Evolutionary conservation across 257 asterid genomes (phyloP), one percentile per base, ranked within the genome.

Genomic region (Sherardia arvensis): DNA sequence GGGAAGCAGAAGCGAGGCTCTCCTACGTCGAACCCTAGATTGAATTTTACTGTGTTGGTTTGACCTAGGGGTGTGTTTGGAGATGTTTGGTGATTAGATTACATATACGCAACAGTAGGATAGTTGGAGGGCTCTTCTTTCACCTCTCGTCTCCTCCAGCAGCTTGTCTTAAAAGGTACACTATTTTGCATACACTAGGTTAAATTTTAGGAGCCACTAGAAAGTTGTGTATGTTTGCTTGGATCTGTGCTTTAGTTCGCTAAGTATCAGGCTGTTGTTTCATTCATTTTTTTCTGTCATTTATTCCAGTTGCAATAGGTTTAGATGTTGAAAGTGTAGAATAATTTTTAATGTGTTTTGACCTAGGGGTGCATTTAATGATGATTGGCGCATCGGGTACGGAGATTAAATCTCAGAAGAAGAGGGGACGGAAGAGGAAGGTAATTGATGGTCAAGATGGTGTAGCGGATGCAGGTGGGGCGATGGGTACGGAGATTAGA

Each of bases 401-500:
- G 43, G 80, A 53, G 61, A 65, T 53, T 61, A 81, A 57, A 60
- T 53, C 78, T 32, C 61, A 71, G 80, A 78, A 71, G 69, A 68
- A 68, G 60, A 69, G 81, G 66, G 97, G 97, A 30, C 77, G 94
- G 77, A 90, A 90, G 68, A 81, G 95, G 78, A 81, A 83, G 83
- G 77, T 61, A 57, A 43, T 68, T 36, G 81, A 81, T 61, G 90
- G 76, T 17, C 70, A 73, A 55, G 76, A 73, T 61, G 80, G 71
- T 71, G 65, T 25, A n/a, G n/a, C n/a, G 69, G 71, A 58, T 76
- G 66, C 34, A 74, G 58, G 60, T 63, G 74, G 68, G 66, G 69
- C 63, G 65, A 90, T 84, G 97, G 90, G 76, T 59, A 76, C 26
- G 43, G 80, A 53, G 61, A 65, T 53, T 61, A 81, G 60, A 60